Conservation (phyloP, 2,329 filamentous ascomycete genomes). For the Ascocoryne sarcoides region DNA sequence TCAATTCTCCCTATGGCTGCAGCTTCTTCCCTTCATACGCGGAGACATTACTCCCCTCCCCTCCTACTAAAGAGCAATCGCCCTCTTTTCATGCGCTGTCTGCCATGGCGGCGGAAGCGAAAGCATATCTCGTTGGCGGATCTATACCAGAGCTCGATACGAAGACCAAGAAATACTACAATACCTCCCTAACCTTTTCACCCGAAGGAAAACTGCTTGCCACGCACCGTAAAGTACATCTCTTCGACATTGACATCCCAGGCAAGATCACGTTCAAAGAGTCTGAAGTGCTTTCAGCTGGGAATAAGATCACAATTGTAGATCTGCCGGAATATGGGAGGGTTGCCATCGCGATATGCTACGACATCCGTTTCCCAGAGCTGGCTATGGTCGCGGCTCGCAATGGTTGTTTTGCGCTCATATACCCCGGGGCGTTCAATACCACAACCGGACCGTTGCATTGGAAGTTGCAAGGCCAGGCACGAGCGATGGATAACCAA, state of each 20-base stretch:
- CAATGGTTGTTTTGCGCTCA: constrained; percentile 73
- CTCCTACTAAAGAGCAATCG: constrained; percentile 59
- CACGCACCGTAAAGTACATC: constrained; percentile 85
- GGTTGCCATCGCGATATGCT: constrained; percentile 88
- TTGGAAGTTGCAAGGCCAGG: constrained; percentile 77
- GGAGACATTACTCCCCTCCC: constrained; percentile 73
- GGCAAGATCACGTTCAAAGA: constrained; percentile 89
- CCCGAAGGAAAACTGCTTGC: constrained; percentile 73
- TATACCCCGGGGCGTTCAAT: constrained; percentile 98
- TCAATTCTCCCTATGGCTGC: constrained; percentile 95
- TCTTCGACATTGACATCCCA: constrained; percentile 97
- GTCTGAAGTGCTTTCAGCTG: constrained; percentile 78
- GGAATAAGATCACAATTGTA: constrained; percentile 76
- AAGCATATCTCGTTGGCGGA: constrained; percentile 77
- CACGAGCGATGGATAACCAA: constrained; percentile 87
- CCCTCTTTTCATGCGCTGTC: constrained; percentile 83
- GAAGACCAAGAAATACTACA: constrained; percentile 65
- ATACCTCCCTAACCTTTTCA: constrained; percentile 78
- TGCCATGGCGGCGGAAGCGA: constrained; percentile 67
- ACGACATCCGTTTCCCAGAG: constrained; percentile 95
- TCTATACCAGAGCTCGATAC: constrained; percentile 79
- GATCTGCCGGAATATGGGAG: constrained; percentile 83
- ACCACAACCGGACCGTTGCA: constrained; percentile 85
- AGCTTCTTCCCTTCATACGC: constrained; percentile 88
- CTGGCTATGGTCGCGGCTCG: constrained; percentile 82